Conservation (phyloP, 2,329 filamentous ascomycete species). For the Paecilomyces sp. region DNA sequence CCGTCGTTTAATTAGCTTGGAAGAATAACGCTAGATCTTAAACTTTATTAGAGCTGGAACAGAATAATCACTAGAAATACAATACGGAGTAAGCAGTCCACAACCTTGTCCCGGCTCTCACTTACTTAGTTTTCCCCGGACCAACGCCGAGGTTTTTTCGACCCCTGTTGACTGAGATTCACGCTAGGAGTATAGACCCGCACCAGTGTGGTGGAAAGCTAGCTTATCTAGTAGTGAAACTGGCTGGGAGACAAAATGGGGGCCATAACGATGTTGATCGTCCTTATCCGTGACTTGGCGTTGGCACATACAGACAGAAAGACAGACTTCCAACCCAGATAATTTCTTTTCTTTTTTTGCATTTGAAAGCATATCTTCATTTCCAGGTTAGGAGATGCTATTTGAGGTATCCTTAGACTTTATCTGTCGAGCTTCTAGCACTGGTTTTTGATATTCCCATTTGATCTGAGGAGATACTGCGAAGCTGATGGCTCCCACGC, state of each 20-base stretch:
- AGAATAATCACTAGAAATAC: too few species aligned
- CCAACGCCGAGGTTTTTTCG: too few species aligned
- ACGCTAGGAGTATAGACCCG: too few species aligned
- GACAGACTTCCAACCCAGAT: neutral
- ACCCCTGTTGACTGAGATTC: too few species aligned
- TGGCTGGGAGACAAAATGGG: neutral
- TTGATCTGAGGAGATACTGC: neutral
- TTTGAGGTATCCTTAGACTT: neutral
- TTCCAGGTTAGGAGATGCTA: neutral
- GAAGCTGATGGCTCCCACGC: constrained; percentile 3
- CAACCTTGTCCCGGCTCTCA: too few species aligned
- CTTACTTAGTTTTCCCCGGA: too few species aligned
- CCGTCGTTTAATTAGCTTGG: neutral
- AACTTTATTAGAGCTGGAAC: neutral
- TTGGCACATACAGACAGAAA: neutral
- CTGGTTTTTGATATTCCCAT: neutral
- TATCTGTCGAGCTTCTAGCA: neutral
- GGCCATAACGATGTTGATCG: neutral
- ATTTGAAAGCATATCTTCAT: neutral
- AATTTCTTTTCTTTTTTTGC: neutral
- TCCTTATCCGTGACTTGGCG: neutral
- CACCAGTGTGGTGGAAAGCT: neutral
- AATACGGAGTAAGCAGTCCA: too few species aligned
- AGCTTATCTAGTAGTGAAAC: neutral
- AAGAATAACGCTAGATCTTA: neutral